A percentile compares a stretch with the other conserved stretches of the same genome.
Evolutionary conservation across 768 basidiomycete species (phyloP).

Genomic region (Russula lepida): DNA sequence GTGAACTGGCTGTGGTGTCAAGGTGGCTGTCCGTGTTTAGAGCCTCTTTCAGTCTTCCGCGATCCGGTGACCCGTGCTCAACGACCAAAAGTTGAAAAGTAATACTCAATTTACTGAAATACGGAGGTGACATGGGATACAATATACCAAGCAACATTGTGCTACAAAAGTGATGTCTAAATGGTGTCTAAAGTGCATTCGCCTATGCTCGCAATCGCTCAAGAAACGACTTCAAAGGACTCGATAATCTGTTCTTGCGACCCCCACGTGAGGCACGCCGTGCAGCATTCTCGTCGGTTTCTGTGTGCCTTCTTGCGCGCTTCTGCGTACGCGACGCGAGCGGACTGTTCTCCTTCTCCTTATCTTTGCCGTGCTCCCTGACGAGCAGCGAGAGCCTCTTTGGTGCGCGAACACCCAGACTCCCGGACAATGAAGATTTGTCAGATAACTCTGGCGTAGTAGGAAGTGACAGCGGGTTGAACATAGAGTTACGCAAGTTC

Average conservation of each 20-base stretch:
- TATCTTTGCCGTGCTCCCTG: constrained; percentile 7
- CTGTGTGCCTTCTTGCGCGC: constrained; percentile 1
- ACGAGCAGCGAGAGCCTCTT: constrained; percentile 14
- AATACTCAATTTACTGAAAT: not conserved
- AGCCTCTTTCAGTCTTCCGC: no score
- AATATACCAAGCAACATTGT: not conserved
- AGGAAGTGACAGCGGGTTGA: not conserved
- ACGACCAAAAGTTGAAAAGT: not conserved
- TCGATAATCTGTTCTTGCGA: constrained; percentile 15
- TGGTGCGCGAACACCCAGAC: constrained; percentile 3
- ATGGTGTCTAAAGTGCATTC: not conserved
- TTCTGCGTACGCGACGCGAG: constrained; percentile 1
- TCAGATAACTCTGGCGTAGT: not conserved
- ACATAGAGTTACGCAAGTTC: not conserved
- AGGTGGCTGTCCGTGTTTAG: no score
- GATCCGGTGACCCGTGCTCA: no score
- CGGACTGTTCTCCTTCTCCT: constrained; percentile 19
- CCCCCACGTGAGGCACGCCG: constrained; percentile 10
- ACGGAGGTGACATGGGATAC: not conserved
- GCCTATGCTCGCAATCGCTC: constrained; percentile 13
- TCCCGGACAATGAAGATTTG: not conserved
- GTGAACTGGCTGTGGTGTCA: not conserved
- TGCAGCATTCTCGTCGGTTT: constrained; percentile 15
- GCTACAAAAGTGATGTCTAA: not conserved
- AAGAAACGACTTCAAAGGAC: constrained; percentile 19